A percentile compares a stretch with the other conserved stretches of the same genome.
phyloP scores from a whole-genome alignment of 2,329 filamentous ascomycete species.

The Magnaporthiopsis poae region DNA sequence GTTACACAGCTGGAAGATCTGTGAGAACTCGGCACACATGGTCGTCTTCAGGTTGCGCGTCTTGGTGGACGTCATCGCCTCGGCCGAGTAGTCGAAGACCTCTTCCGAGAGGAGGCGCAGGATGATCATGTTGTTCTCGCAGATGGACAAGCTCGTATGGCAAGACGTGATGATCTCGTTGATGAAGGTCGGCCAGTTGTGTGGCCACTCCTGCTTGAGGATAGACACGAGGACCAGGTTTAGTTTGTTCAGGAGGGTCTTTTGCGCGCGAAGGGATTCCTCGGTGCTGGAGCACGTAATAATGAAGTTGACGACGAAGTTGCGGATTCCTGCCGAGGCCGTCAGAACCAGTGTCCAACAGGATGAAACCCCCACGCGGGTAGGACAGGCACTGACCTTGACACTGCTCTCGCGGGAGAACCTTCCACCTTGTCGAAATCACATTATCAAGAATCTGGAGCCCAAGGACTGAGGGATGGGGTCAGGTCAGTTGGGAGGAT shows the following conservation, averaged over 20 bases:
- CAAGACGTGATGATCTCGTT: constrained; percentile 98
- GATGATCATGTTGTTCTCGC: constrained; percentile 99
- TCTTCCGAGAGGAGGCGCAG: constrained; percentile 90
- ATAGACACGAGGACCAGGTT: constrained; percentile 96
- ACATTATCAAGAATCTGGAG: constrained; percentile 96
- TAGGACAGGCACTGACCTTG: constrained; percentile 51
- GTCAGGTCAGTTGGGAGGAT: neutral
- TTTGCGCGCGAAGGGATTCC: constrained; percentile 73
- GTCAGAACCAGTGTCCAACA: neutral
- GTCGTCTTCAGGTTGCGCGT: constrained; percentile 93
- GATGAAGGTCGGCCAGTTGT: constrained; percentile 99
- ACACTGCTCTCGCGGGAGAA: constrained; percentile 89
- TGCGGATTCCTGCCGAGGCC: constrained; percentile 67
- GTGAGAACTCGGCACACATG: constrained; percentile 97
- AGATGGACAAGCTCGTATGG: constrained; percentile 89
- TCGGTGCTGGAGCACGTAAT: constrained; percentile 86
- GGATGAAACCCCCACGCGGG: neutral
- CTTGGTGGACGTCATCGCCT: constrained; percentile 98
- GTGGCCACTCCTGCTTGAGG: constrained; percentile 98
- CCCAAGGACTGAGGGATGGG: constrained; percentile 59
- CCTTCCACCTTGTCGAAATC: constrained; percentile 98
- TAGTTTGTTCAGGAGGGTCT: constrained; percentile 91
- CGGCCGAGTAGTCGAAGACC: constrained; percentile 96
- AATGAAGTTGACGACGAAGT: constrained; percentile 98
- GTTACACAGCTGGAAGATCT: constrained; percentile 94